Evolutionary conservation across 768 basidiomycete species (phyloP), one percentile per base, ranked within the genome.

Genomic region (Dentipellis sp.): DNA sequence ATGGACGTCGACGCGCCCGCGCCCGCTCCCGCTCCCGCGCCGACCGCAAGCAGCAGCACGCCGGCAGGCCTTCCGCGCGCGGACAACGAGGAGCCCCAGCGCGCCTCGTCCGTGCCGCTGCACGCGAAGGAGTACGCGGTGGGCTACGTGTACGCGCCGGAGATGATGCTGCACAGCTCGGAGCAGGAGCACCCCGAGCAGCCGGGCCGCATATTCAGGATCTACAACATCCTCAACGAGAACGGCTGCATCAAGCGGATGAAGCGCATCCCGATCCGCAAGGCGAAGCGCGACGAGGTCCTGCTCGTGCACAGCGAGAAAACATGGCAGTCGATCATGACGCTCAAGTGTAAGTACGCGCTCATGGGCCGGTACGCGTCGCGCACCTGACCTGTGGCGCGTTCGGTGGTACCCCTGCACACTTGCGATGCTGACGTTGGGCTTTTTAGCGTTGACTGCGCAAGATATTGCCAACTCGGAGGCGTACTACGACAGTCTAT

Each of bases 251-350:
- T 83, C 48, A 64, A 74, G 16, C 79, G 80, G 64, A 95, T 95
- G 91, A 82, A 84, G 64, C 79, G 78, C 63, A 71, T 98, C 17
- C 83, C 83, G 0, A 86, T 91, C 63, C 78, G 91, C 52, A 76
- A 81, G 50, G 91, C 88, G 11, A 75, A 78, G 45, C 81, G 79
- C 58, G 78, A 86, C 34, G 94, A 98, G 71, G 89, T 84, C 11
- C 70, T 91, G 56, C 82, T 97, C 21, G 93, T 97, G 4, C 97
- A 99, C 69, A 86, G 84, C 48, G 84, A 88, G 63, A 88, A 88
- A 51, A 89, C 92, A 60, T 97, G 94, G 94, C 81, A 93, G 60
- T 91, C 90, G 70, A 86, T 98, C 19, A 74, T 87, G 56, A 84
- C 82, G 10, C 51, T 63, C 1, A 50, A 56, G 46, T 52, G 48